Evolutionary conservation across 345 rosid genomes (phyloP), one percentile per base, ranked within the genome.

Genomic region (Eucalyptus dawsonii): DNA sequence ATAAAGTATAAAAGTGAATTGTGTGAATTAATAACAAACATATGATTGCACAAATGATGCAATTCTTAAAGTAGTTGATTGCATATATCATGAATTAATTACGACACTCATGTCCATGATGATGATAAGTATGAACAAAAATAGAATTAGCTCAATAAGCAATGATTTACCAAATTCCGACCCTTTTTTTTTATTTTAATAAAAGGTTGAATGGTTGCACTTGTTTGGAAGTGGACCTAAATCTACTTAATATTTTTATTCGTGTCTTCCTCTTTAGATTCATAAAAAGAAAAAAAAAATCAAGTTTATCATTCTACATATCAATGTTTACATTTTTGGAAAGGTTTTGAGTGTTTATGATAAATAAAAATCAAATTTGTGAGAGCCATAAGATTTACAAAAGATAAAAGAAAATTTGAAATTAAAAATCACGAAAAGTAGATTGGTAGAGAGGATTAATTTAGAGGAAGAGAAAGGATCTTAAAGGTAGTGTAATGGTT

Each of bases 311-410:
- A 58, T 58, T 58, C 11, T 58, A 1, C 29, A 1, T 58, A 58
- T 1, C 2, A 6, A 58, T 11, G 11, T 58, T 58, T 58, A 58
- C 65, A 25, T 58, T 5, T 25, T 58, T 58, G 3, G 14, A 0
- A 58, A 58, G 1, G 65, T 58, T 58, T 11, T 58, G 14, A 24
- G 65, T 10, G 65, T 58, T 5, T 58, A 29, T 11, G n/a, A 1
- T 0, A 5, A 2, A 58, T 24, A 58, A 24, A 58, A 5, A 3
- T 24, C 14, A 24, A 58, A 25, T 24, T 24, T 58, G 65, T 0
- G 0, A 9, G 1, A 4, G 65, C 5, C 14, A 58, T 58, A 0
- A 0, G 1, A 3, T 1, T 51, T 54, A 3, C 27, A 8, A 8
- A 54, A 22, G 34, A 2, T 34, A 54, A 54, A 53, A 0, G 3